Evolutionary conservation across 1,139 yeast genomes (phyloP), one percentile per base, ranked within the genome.

Genomic region (Barnettozyma hawaiiensis): DNA sequence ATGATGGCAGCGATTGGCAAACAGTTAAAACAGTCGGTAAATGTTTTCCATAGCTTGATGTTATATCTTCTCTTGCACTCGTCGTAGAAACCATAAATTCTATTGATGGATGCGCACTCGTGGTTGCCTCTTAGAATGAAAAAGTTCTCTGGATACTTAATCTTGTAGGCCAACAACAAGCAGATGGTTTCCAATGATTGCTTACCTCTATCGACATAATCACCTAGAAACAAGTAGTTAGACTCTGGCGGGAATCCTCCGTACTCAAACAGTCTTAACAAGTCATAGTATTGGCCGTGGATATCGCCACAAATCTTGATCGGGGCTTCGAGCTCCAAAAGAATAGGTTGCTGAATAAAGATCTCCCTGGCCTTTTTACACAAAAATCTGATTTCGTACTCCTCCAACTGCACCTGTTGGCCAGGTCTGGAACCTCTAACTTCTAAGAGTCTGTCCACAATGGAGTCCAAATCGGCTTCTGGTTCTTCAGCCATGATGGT

Each of bases 181-280:
- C 97, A 89, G 60, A 90, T 90, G 15, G 97, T 90, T 67, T 90
- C 97, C 56, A 90, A 71, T 28, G 96, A 85, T 70, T 90, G 97
- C 65, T 89, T 90, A 59, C 98, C 98, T 74, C 98, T 82, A 71
- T 90, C 98, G 54, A 90, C 98, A 62, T 90, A 90, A 69, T 90
- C 98, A 51, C 98, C 98, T 50, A 92, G 70, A 63, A 92, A 92
- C 58, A 90, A 73, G 67, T 90, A 90, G 69, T 90, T 90, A 24
- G 97, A 95, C 65, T 89, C 96, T n/a, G 97, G 97, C 4, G 97
- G 97, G 73, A 90, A 92, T 6, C 97, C 98, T 55, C 97, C 97
- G 62, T 90, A 89, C 70, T 92, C 97, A 61, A 92, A 90, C 58
- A 92, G 77, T 67, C 97, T 84, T 64, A 92, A 76, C 60, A 92